Evolutionary conservation across 441 rosid genomes (phyloP).

Genomic region (Dalechampia spathulata): DNA sequence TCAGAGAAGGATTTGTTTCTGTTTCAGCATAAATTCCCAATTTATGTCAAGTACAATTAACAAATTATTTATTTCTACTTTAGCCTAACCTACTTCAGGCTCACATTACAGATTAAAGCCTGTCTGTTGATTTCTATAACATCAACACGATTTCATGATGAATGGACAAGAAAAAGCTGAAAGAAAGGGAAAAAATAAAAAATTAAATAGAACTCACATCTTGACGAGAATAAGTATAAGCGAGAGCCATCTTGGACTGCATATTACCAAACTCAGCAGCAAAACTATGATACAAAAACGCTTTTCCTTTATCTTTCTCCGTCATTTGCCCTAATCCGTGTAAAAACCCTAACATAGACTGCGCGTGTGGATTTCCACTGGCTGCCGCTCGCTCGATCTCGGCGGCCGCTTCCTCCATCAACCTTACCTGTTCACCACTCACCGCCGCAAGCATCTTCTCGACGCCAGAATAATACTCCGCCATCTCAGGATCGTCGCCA

Average conservation of each 20-base stretch:
- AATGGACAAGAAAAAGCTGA: too few relatives aligned
- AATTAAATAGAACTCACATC: conserved; percentile 45
- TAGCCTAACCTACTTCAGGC: too few relatives aligned
- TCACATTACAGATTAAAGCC: too few relatives aligned
- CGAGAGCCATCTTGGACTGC: conserved; percentile 95
- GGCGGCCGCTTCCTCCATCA: conserved; percentile 62
- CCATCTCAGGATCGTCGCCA: conserved; percentile 16
- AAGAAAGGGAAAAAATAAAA: neutral
- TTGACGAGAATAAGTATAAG: conserved; percentile 77
- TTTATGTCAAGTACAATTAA: too few relatives aligned
- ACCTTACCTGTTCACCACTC: conserved; percentile 36
- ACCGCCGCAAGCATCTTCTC: conserved; percentile 46
- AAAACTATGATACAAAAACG: conserved; percentile 68
- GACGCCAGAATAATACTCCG: conserved; percentile 48
- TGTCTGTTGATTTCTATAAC: too few relatives aligned
- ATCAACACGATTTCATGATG: too few relatives aligned
- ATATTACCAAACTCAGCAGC: conserved; percentile 67
- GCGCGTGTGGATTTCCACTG: conserved; percentile 67
- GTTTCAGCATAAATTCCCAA: too few relatives aligned
- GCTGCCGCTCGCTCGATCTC: conserved; percentile 55
- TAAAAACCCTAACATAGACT: conserved; percentile 65
- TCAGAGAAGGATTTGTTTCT: too few relatives aligned
- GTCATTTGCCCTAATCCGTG: conserved; percentile 68
- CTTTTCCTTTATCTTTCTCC: conserved; percentile 65
- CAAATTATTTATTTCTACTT: too few relatives aligned